Percentiles rank a stretch among this genome's conserved stretches.
These are phyloP conservation scores for Zymoseptoria ardabiliae DNA, from an alignment of 2,329 filamentous ascomycete genomes.

Conservation along the genomic window DNA sequence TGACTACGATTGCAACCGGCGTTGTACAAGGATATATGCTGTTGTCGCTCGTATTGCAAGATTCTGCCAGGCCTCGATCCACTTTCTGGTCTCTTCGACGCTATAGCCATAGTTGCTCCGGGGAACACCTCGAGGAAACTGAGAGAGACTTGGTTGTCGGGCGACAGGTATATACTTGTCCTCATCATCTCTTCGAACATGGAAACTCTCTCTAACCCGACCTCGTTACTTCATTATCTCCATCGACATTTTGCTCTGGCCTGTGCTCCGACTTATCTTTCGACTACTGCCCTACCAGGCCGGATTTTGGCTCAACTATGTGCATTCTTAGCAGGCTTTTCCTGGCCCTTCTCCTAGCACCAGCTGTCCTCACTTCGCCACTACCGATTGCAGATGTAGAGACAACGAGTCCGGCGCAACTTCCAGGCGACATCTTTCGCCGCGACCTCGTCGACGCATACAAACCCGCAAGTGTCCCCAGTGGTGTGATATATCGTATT, in stretches of 20 bases:
- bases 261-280: too few relatives aligned
- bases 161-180: background rate
- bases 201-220: background rate
- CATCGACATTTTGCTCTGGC: background rate
- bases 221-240: background rate
- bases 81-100: too few relatives aligned
- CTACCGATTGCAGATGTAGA: background rate
- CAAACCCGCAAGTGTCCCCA: background rate
- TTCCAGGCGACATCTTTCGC: background rate
- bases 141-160: too few relatives aligned
- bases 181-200: background rate
- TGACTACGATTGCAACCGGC: too few relatives aligned
- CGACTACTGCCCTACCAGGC: background rate
- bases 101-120: too few relatives aligned
- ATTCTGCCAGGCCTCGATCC: too few relatives aligned
- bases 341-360: background rate
- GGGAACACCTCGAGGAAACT: too few relatives aligned
- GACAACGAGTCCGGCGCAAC: background rate
- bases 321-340: background rate
- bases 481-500: background rate
- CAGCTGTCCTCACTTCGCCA: background rate
- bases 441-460: background rate
- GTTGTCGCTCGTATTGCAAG: background rate
- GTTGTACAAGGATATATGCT: background rate
- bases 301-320: background rate